These are phyloP conservation scores for Podaxis rugospora DNA, from an alignment of 768 basidiomycete species.

Conservation along the genomic window DNA sequence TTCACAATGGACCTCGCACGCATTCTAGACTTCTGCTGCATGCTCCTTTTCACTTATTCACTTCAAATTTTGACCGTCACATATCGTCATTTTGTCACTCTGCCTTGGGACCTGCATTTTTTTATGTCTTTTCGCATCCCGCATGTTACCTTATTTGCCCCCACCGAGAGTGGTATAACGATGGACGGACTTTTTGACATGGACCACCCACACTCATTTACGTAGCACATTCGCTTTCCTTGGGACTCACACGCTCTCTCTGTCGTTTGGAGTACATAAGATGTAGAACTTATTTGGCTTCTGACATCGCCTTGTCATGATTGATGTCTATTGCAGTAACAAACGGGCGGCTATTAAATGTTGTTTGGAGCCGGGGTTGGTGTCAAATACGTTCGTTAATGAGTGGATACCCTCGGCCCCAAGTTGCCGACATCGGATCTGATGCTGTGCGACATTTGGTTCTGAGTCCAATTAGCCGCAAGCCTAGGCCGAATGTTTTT, in stretches of 20 bases:
- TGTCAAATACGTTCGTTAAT: no score
- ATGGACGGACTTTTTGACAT: neutral
- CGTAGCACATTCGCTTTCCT: neutral
- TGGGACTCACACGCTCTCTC: neutral
- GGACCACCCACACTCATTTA: slow-evolving; percentile 3
- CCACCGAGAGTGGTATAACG: neutral
- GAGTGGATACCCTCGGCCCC: no score
- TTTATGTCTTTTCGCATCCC: neutral
- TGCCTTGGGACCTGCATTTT: neutral
- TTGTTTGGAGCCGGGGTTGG: no score
- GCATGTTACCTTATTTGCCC: neutral
- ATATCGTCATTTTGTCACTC: neutral
- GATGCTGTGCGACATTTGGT: neutral
- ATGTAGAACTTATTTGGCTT: neutral
- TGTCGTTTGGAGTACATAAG: neutral
- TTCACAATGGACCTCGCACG: neutral
- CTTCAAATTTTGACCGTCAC: neutral
- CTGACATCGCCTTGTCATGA: neutral
- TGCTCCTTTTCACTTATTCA: neutral
- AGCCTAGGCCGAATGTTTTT: neutral
- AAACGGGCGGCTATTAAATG: neutral
- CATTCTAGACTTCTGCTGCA: neutral
- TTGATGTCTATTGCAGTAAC: neutral
- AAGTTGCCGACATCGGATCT: neutral
- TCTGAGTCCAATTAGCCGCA: neutral